These are phyloP conservation scores for Globisporangium splendens DNA, from an alignment of 352 stramenopile species.

Conservation along the genomic window DNA sequence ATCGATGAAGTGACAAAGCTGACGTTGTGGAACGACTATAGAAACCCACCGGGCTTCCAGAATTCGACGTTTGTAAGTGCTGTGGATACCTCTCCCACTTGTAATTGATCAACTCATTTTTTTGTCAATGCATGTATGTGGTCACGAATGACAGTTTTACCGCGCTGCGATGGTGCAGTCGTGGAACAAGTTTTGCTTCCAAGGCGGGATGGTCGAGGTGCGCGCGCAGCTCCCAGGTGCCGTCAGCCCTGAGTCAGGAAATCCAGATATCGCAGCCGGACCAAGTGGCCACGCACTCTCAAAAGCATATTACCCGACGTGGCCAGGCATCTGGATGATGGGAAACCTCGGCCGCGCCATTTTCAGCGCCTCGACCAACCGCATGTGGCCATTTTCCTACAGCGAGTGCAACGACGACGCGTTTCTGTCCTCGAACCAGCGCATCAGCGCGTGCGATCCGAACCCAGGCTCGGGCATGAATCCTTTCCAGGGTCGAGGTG, in stretches of 20 bases:
- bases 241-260: conserved; percentile 36
- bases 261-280: conserved; percentile 34
- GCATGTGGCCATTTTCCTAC: too few species aligned
- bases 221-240: conserved; percentile 84
- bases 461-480: conserved; percentile 85
- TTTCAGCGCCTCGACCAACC: too few species aligned
- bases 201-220: too few species aligned
- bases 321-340: too few species aligned
- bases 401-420: too few species aligned
- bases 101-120: conserved; percentile 86
- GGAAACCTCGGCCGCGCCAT: too few species aligned
- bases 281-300: conserved; percentile 33
- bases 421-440: conserved; percentile 29
- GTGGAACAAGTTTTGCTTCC: too few species aligned
- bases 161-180: conserved; percentile 84
- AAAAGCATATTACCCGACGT: conserved; percentile 59
- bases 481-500: conserved; percentile 57
- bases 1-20: conserved; percentile 37
- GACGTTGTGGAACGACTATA: conserved; percentile 61
- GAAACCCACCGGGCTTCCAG: conserved; percentile 41
- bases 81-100: conserved; percentile 37
- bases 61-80: conserved; percentile 28
- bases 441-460: conserved; percentile 75
- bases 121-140: conserved; percentile 59
- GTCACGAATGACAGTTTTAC: conserved; percentile 22